Base-by-base conservation (phyloP, 148 eudicot species). In the Nyssa sinensis region DNA sequence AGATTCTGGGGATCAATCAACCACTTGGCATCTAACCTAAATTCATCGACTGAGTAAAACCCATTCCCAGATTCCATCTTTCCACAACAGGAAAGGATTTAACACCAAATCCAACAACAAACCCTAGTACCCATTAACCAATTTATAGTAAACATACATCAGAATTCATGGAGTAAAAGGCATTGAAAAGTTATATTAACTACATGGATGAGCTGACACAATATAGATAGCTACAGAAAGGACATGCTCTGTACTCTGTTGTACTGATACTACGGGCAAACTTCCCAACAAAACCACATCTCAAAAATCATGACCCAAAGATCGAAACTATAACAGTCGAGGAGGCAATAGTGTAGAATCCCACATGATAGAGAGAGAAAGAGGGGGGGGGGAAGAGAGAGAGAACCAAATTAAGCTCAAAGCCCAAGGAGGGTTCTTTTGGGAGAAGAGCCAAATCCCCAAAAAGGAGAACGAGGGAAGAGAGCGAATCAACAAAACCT, bases 1-100 rank as follows among this genome's bases (percentile, higher is more conserved):
- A 88, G 86, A 78, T 72, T 86, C 74, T 82, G 84, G 1, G 91
- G 91, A 82, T 88, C 91, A 81, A 88, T 49, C 81, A 88, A 76
- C 91, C 89, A 88, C 37, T 88, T 88, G 24, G 87, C 60, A 69
- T 88, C 91, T 78, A 88, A 86, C 82, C 65, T 77, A 66, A 85
- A 79, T 74, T 83, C 88, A 34, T 65, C 77, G 34, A 60, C 81
- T 14, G 81, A 67, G 71, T 82, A 83, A 64, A 83, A 82, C 76
- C 81, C 87, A 78, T 78, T 67, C 6, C 70, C 79, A 82, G 87
- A 87, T 85, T 81, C 90, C 90, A 87, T 87, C 53, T 72, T 67
- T 81, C 25, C n/a, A 24, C 16, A 8, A 69, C 64, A 69, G 58
- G 39, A 77, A 64, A 32, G 33, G 60, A 23, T 30, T 64, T 5